Evolutionary conservation across 2,329 filamentous ascomycete species (phyloP).

Genomic region (Ophiocordyceps camponoti-floridani): DNA sequence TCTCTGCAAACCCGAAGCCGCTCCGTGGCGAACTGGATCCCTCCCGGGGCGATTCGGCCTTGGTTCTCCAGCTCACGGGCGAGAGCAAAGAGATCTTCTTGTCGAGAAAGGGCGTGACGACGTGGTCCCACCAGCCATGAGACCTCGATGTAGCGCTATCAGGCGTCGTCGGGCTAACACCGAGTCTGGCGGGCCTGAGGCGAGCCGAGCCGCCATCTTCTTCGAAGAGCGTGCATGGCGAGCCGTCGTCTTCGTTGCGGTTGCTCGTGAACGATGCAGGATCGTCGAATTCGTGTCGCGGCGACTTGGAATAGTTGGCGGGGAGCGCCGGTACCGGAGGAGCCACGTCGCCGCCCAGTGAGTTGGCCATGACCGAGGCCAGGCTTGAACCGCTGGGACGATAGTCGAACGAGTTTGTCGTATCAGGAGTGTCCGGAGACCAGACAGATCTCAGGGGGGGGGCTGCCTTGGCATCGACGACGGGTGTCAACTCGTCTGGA

Average conservation of each 20-base stretch:
- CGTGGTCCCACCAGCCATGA: constrained; percentile 62
- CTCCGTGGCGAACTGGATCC: constrained; percentile 20
- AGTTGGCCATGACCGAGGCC: constrained; percentile 33
- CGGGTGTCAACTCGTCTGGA: constrained; percentile 10
- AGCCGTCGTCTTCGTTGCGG: constrained; percentile 33
- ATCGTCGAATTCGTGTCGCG: constrained; percentile 18
- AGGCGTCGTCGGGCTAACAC: constrained; percentile 13
- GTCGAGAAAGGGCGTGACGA: constrained; percentile 50
- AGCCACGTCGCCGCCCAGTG: constrained; percentile 14
- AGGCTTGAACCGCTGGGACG: constrained; percentile 36
- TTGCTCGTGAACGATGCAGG: constrained; percentile 11
- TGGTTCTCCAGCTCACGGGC: constrained; percentile 20
- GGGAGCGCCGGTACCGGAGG: constrained; percentile 46
- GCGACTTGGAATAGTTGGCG: constrained; percentile 16
- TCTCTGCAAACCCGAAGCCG: constrained; percentile 4
- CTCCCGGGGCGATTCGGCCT: constrained; percentile 12
- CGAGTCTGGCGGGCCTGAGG: constrained; percentile 18
- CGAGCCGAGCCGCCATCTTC: constrained; percentile 37
- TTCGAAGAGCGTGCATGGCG: constrained; percentile 51
- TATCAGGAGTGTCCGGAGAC: constrained; percentile 43
- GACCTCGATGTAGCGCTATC: constrained; percentile 39
- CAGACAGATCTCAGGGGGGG: constrained; percentile 27
- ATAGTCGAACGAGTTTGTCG: constrained; percentile 20
- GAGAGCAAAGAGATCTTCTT: constrained; percentile 24
- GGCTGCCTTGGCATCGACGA: not conserved